A percentile compares a stretch with the other conserved stretches of the same genome.
Conservation (phyloP, 305 asterid species). For the Euphrasia arctica region DNA sequence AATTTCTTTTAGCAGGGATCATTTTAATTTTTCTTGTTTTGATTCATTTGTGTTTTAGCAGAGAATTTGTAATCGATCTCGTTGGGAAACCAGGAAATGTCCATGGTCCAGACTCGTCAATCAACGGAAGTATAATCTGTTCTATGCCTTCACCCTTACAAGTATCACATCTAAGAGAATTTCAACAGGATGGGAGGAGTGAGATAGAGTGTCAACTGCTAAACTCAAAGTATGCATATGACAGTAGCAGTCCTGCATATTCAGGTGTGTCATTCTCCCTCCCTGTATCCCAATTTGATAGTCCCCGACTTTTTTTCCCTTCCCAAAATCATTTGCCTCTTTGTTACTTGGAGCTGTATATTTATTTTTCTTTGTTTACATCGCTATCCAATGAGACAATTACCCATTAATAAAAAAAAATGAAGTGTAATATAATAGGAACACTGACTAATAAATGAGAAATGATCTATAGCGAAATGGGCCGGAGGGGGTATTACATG, state of each 20-base stretch:
- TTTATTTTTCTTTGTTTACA: not conserved
- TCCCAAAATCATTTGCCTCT: not conserved
- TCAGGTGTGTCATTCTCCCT: slow-evolving; percentile 47
- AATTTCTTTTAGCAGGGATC: slow-evolving; percentile 1
- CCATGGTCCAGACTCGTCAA: too few species aligned
- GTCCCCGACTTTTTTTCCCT: not conserved
- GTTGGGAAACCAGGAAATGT: too few species aligned
- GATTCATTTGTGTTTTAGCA: too few species aligned
- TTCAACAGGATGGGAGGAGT: not conserved
- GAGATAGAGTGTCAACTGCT: slow-evolving; percentile 13
- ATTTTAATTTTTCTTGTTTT: too few species aligned
- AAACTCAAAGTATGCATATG: slow-evolving; percentile 16
- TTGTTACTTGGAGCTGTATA: not conserved
- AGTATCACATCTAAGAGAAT: not conserved
- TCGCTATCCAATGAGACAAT: too few species aligned
- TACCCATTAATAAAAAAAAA: too few species aligned
- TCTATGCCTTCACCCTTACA: not conserved
- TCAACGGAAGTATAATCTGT: not conserved
- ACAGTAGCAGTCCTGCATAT: slow-evolving; percentile 32
- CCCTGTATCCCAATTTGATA: not conserved
- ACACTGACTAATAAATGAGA: too few species aligned
- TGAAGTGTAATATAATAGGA: too few species aligned
- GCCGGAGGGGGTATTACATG: not conserved
- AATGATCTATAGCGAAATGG: not conserved
- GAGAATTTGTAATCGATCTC: too few species aligned